Percentiles rank a stretch among this genome's conserved stretches.
Conservation (phyloP, 208 protist species). For the Wallacemonas sp. region DNA sequence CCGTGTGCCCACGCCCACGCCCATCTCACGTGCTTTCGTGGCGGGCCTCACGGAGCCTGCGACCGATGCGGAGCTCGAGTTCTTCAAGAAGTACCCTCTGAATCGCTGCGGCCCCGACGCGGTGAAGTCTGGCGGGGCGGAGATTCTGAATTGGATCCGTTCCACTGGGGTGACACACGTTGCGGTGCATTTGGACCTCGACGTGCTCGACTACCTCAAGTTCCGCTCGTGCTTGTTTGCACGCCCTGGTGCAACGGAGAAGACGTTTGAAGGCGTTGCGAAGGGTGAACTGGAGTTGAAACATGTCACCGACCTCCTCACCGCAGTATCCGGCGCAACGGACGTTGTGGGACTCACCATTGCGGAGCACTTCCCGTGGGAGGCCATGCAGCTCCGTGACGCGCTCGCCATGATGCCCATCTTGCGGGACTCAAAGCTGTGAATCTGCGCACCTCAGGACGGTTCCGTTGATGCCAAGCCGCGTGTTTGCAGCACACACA, state of each 20-base stretch:
- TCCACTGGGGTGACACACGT: conserved; percentile 33
- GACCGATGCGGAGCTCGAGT: conserved; percentile 14
- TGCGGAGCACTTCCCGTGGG: conserved; percentile 41
- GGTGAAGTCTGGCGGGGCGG: not conserved
- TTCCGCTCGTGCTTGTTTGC: conserved; percentile 24
- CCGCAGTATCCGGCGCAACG: conserved; percentile 9
- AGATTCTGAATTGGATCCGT: conserved; percentile 24
- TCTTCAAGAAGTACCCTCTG: conserved; percentile 17
- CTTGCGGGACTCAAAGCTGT: conserved; percentile 18
- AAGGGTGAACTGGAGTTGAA: conserved; percentile 20
- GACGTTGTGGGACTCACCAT: conserved; percentile 35
- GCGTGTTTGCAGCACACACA: no score
- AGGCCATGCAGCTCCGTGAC: conserved; percentile 22
- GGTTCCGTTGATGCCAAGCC: no score
- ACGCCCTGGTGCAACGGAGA: conserved; percentile 11
- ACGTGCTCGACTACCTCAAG: conserved; percentile 25
- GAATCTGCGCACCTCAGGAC: no score
- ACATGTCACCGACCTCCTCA: conserved; percentile 17
- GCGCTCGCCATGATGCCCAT: conserved; percentile 23
- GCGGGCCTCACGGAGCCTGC: conserved; percentile 22
- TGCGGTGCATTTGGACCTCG: conserved; percentile 33
- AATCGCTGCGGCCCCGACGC: conserved; percentile 14
- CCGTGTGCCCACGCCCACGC: conserved; percentile 13
- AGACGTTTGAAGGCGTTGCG: conserved; percentile 20
- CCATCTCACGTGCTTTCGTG: conserved; percentile 18